phyloP scores from a whole-genome alignment of 805 yeast genomes.

The Cyberlindnera galapagoensis region DNA sequence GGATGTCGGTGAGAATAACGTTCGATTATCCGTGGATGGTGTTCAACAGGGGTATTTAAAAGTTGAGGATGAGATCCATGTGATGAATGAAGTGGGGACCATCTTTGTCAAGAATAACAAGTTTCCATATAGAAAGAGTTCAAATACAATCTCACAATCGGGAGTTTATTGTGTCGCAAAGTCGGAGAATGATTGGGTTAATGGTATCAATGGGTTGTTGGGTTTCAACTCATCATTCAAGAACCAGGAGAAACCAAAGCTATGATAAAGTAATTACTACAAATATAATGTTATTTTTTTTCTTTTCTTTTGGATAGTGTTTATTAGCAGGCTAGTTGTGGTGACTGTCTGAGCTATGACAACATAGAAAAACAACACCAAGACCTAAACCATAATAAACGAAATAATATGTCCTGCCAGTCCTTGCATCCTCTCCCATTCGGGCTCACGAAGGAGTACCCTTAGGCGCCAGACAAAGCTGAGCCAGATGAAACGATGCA shows the following conservation, averaged over 20 bases:
- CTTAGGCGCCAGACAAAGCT: constrained; percentile 43
- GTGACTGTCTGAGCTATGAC: neutral
- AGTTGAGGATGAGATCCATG: constrained; percentile 77
- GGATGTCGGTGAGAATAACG: constrained; percentile 34
- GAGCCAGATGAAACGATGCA: constrained; percentile 59
- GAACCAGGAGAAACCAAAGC: constrained; percentile 27
- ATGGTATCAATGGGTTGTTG: constrained; percentile 76
- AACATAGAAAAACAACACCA: neutral
- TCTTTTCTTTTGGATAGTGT: too few species aligned
- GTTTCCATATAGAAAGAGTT: constrained; percentile 30
- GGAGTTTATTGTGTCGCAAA: constrained; percentile 89
- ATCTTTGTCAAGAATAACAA: constrained; percentile 46
- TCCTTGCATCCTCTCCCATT: constrained; percentile 58
- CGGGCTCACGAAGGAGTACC: constrained; percentile 74
- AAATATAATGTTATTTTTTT: too few species aligned
- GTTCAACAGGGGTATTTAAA: constrained; percentile 60
- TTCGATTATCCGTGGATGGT: constrained; percentile 78
- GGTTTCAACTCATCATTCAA: constrained; percentile 87
- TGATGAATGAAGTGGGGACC: constrained; percentile 59
- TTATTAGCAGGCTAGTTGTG: neutral
- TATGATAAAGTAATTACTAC: constrained; percentile 4
- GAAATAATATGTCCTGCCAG: constrained; percentile 29
- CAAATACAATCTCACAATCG: constrained; percentile 24
- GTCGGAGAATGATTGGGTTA: constrained; percentile 85
- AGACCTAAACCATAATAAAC: constrained; percentile 1